These are phyloP conservation scores for Aspergillus biplanus DNA, from an alignment of 495 filamentous ascomycete genomes.

Conservation along the genomic window DNA sequence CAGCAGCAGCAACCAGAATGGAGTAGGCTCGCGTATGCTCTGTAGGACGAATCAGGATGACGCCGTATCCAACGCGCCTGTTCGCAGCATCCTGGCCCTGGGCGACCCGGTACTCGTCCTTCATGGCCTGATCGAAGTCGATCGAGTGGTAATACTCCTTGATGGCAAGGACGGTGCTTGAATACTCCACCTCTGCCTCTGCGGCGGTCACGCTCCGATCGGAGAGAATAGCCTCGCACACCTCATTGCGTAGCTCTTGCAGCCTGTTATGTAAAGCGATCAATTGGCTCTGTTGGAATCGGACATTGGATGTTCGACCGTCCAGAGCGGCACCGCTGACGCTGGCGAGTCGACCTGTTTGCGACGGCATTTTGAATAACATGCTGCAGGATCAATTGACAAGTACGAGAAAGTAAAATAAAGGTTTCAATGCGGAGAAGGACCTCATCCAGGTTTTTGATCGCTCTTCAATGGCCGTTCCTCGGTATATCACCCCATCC, in stretches of 20 bases:
- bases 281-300: not conserved
- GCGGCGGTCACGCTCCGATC: not conserved
- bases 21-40: not conserved
- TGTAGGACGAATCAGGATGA: not conserved
- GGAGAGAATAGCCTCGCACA: not conserved
- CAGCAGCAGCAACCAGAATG: not conserved
- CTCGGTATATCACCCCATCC: no score
- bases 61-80: not conserved
- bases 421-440: no score
- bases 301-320: not conserved
- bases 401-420: no score
- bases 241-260: not conserved
- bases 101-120: not conserved
- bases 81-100: not conserved
- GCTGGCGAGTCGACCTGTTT: not conserved
- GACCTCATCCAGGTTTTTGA: no score
- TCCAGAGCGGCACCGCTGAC: not conserved
- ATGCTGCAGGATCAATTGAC: no score
- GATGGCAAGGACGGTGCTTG: not conserved
- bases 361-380: no score
- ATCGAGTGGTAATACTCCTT: not conserved
- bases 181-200: not conserved
- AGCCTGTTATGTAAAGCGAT: not conserved
- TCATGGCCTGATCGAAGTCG: not conserved
- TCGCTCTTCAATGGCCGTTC: no score